Evolutionary conservation across 108 stramenopile species (phyloP), one percentile per base, ranked within the genome.

Genomic region (Schizochytrium sp.): DNA sequence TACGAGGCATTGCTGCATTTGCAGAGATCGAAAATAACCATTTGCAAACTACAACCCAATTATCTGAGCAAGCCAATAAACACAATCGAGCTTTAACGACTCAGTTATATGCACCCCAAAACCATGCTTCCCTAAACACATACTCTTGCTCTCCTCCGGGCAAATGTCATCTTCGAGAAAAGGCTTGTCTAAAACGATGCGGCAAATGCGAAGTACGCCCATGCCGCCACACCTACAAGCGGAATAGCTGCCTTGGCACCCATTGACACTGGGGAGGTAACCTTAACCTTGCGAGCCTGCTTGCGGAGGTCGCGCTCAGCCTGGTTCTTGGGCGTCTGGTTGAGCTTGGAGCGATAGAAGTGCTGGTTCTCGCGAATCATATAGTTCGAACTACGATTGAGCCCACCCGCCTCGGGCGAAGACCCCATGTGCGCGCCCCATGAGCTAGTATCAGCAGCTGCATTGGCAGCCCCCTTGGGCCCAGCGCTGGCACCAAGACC

Each of bases 331-430:
- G 59, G 19, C 15, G 76, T 53, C 7, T 83, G 47, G 0, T 55
- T 55, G 10, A 83, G 12, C 2, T 69, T 69, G 64, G 64, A 38
- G 42, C 64, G 49, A 53, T 83, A 83, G 15, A 38, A 55, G 50
- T 83, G 76, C 10, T 53, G 5, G 47, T 53, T 55, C 76, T 83
- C 76, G 15, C 76, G 76, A 10, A 38, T 42, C 76, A 55, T 83
- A 53, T 55, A 55, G 47, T 10, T 40, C 17, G 76, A 47, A 5
- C n/a, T 38, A 53, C 76, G 76, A 40, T 83, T 69, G 42, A 69
- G 42, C 64, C 44, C 12, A 3, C 64, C 64, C 2, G 64, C 64
- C 64, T 69, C 64, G 64, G 64, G 12, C 15, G 47, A 10, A 5
- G 76, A 17, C 45, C 53, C 76, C 0, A 55, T n/a, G 76, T 83